Evolutionary conservation across 192 early-diverging fungal species (phyloP), one percentile per base, ranked within the genome.

Genomic region (Gigaspora rosea): DNA sequence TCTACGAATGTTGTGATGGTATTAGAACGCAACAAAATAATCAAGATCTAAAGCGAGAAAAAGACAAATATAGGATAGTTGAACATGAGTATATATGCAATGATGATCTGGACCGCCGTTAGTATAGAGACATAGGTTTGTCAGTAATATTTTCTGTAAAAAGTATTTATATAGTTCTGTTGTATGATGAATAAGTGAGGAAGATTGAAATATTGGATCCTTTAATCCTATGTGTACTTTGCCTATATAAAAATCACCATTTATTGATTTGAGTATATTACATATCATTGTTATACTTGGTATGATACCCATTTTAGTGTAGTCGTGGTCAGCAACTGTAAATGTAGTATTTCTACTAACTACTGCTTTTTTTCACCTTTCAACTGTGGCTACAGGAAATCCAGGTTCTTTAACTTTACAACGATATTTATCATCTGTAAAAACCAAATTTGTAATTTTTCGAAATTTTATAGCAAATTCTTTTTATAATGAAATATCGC

Each of bases 111-210:
- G 4, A 56, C 18, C 18, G 9, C 12, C 4, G 9, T 56, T 4
- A 8, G 18, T 56, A 56, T 56, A 56, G 54, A 56, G 18, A 56
- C 18, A 56, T 56, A 56, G 18, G 54, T n/a, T 56, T 56, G 4
- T 56, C 18, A 12, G 18, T 12, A 1, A n/a, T 1, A 5, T 18
- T 2, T 4, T 56, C 54, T 18, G 12, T n/a, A 56, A 56, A 4
- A 56, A 56, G 54, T 56, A 56, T 56, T 56, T 13, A 56, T 56
- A 56, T 57, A 57, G 13, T 57, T 57, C 54, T 57, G 54, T 56
- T 57, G 13, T 15, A 57, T 57, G 13, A 0, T 3, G 13, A 57
- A 57, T 8, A 15, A 0, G 54, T 15, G 2, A 57, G n/a, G 2
- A 57, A 57, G 54, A 15, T 57, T 57, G 15, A 57, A 57, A 57